Percentiles rank a stretch among this genome's conserved stretches.
These are phyloP conservation scores for Blepharisma stoltei DNA, from an alignment of 73 alveolate genomes.

Conservation along the genomic window DNA sequence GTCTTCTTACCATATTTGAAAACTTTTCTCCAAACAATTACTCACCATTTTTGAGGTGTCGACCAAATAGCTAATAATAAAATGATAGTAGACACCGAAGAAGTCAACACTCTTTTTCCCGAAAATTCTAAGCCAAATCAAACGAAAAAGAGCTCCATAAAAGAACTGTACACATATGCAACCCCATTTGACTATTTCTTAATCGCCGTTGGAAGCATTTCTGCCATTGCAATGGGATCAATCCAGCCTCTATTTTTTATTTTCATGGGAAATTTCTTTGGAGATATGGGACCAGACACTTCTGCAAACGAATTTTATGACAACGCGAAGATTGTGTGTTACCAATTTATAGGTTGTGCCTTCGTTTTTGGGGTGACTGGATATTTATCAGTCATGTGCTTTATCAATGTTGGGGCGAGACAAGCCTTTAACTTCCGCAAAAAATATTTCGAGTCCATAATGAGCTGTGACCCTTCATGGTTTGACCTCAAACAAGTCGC, in stretches of 20 bases:
- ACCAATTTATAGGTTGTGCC: neutral
- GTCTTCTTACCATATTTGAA: too few relatives aligned
- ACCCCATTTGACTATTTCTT: neutral
- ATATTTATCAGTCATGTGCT: slow-evolving; percentile 7
- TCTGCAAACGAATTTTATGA: neutral
- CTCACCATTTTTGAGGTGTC: too few relatives aligned
- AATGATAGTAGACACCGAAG: too few relatives aligned
- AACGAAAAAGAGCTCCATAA: too few relatives aligned
- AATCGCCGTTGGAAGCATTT: neutral
- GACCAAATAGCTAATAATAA: too few relatives aligned
- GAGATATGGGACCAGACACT: neutral
- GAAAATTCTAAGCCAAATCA: too few relatives aligned
- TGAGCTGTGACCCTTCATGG: slow-evolving; percentile 3
- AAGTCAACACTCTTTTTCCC: too few relatives aligned
- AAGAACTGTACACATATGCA: neutral
- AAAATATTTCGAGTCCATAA: neutral
- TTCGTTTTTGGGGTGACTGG: slow-evolving; percentile 1
- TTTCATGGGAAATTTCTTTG: slow-evolving; percentile 4
- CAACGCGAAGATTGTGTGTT: neutral
- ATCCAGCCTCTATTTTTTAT: slow-evolving; percentile 7
- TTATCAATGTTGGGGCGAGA: slow-evolving; percentile 8
- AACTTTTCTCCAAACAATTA: too few relatives aligned
- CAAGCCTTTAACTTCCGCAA: neutral
- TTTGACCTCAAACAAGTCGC: slow-evolving; percentile 1
- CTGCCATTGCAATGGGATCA: slow-evolving; percentile 5